phyloP scores from a whole-genome alignment of 1,284 basidiomycete genomes.

The Apiotrichum veenhuisii region DNA sequence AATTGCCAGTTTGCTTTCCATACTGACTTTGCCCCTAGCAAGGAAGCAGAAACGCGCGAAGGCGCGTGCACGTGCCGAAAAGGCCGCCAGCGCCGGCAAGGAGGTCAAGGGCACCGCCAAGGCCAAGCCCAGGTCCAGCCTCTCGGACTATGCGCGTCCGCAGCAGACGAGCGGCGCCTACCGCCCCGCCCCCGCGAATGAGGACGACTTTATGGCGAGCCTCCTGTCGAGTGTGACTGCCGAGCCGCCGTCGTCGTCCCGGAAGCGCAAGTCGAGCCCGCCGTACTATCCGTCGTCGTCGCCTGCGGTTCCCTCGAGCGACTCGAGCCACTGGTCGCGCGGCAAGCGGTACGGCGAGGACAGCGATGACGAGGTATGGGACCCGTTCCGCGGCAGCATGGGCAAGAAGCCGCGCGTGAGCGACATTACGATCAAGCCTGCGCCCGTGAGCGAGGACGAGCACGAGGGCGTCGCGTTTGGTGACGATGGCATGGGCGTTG shows the following conservation, averaged over 20 bases:
- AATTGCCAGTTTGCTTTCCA: neutral
- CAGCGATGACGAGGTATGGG: constrained; percentile 50
- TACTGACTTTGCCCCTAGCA: constrained; percentile 23
- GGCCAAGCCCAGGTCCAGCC: constrained; percentile 51
- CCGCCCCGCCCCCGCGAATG: constrained; percentile 69
- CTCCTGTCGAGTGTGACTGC: constrained; percentile 55
- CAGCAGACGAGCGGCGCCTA: constrained; percentile 63
- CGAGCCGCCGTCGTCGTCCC: constrained; percentile 38
- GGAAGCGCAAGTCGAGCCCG: constrained; percentile 71
- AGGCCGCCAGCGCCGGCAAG: constrained; percentile 22
- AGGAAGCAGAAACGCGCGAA: constrained; percentile 38
- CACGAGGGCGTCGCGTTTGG: constrained; percentile 22
- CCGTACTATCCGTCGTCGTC: constrained; percentile 42
- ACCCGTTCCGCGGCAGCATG: constrained; percentile 28
- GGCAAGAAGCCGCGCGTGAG: constrained; percentile 44
- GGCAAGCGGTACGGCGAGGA: constrained; percentile 35
- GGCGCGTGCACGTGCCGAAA: constrained; percentile 19
- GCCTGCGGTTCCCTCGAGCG: constrained; percentile 40
- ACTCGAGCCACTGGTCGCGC: constrained; percentile 53
- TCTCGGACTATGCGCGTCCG: constrained; percentile 49
- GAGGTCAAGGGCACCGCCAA: constrained; percentile 22
- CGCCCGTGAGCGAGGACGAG: constrained; percentile 21
- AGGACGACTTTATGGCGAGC: constrained; percentile 78
- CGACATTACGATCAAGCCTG: constrained; percentile 34
- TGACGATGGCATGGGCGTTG: constrained; percentile 29